Base-by-base conservation (phyloP, 352 stramenopile genomes). In the Globisporangium uncinulatum region DNA sequence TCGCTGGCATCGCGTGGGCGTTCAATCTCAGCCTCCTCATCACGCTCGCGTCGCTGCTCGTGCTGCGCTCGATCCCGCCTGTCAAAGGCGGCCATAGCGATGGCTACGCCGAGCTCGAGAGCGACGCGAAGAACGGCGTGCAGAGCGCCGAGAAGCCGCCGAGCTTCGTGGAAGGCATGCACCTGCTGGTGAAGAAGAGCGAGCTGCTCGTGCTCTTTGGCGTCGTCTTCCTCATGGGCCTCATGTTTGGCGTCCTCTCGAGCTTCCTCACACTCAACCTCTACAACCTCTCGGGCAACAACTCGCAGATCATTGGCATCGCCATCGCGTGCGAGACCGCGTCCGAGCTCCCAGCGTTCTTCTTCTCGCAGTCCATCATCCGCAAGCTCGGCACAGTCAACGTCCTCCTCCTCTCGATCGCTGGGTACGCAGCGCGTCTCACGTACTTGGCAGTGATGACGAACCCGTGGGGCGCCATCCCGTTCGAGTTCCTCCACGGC, bases 201-300 rank as follows among this genome's bases (percentile, higher is more conserved):
- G 81, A 92, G 52, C 73, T 94, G 51, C 61, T 92, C 31, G 75
- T 87, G 49, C 64, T 92, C 37, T 62, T 94, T n/a, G 57, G 53
- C 19, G 76, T 91, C 11, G 79, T 91, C 17, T 89, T 88, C 56
- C 59, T 92, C 51, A 92, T 88, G 75, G 79, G 81, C 0, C 68
- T 89, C 52, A 92, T 92, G 81, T 90, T 76, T 56, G 83, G 83
- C 57, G 79, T 89, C 53, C 65, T 94, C 46, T 87, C 75, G 17
- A 89, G 77, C 68, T 94, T 90, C 61, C 76, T 94, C 51, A 87
- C 77, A 24, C 65, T 94, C 42, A 86, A 94, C 51, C 62, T 94
- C 21, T 92, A 88, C 70, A 89, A 92, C 53, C 63, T 94, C 15
- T 89, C 77, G 55, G 72, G 69, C 37, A 51, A 74, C 31, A 86